A percentile compares a stretch with the other conserved stretches of the same genome.
phyloP scores from a whole-genome alignment of 1,284 basidiomycete genomes.

The Irpex rosettiformis region DNA sequence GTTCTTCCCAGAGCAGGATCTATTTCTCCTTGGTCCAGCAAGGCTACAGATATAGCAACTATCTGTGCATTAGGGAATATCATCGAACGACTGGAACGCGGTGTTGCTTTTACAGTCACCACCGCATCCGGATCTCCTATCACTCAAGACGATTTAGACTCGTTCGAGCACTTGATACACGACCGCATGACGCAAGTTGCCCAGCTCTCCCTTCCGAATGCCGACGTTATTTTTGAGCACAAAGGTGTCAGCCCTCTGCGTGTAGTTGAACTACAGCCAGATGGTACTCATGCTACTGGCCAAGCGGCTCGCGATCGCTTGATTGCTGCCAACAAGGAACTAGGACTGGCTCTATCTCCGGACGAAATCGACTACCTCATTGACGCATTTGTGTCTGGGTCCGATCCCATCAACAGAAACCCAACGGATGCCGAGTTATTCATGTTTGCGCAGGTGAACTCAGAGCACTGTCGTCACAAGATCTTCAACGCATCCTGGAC shows the following conservation, averaged over 20 bases:
- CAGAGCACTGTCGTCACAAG: conserved; percentile 99
- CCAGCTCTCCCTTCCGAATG: conserved; percentile 54
- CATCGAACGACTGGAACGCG: conserved; percentile 84
- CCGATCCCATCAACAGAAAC: conserved; percentile 64
- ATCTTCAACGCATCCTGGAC: conserved; percentile 99
- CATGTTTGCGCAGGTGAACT: conserved; percentile 99
- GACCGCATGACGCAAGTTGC: conserved; percentile 96
- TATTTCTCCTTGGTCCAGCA: conserved; percentile 95
- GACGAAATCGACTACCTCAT: conserved; percentile 95
- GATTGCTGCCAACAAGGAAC: conserved; percentile 73
- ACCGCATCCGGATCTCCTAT: conserved; percentile 40
- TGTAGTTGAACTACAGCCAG: conserved; percentile 55
- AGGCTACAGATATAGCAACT: conserved; percentile 93
- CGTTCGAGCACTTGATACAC: conserved; percentile 71
- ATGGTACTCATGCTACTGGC: conserved; percentile 21
- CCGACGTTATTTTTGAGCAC: conserved; percentile 69
- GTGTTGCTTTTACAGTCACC: conserved; percentile 72
- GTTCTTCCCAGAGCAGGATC: conserved; percentile 79
- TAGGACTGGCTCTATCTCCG: conserved; percentile 87
- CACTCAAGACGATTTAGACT: conserved; percentile 37
- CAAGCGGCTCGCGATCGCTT: conserved; percentile 55
- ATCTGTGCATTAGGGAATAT: conserved; percentile 77
- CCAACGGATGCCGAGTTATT: conserved; percentile 98
- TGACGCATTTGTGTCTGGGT: conserved; percentile 78
- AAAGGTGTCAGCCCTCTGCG: conserved; percentile 68